A percentile compares a stretch with the other conserved stretches of the same genome.
phyloP scores from a whole-genome alignment of 2,329 filamentous ascomycete species.

The Annulohypoxylon truncatum region DNA sequence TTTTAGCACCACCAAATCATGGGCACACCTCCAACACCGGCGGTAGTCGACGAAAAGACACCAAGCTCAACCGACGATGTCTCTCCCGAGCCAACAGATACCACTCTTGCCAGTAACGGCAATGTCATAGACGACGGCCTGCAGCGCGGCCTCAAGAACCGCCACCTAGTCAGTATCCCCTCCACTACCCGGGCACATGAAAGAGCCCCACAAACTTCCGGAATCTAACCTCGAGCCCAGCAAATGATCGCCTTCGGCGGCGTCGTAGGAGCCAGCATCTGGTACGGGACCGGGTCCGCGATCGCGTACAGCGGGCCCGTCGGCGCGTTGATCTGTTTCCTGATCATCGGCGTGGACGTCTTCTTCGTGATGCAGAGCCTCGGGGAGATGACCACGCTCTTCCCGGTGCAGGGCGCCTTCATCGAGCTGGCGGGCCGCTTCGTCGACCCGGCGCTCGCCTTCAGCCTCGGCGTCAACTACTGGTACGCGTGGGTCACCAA shows the following conservation, averaged over 20 bases:
- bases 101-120: constrained; percentile 40
- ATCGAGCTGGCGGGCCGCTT: constrained; percentile 63
- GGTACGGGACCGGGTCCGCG: constrained; percentile 48
- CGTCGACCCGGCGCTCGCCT: constrained; percentile 60
- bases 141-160: constrained; percentile 47
- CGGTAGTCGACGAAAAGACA: constrained; percentile 22
- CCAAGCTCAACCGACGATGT: constrained; percentile 21
- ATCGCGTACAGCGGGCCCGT: constrained; percentile 49
- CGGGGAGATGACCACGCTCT: constrained; percentile 67
- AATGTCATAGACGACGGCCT: constrained; percentile 47
- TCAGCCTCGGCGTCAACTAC: constrained; percentile 63
- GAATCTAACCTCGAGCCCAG: constrained; percentile 19
- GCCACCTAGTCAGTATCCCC: constrained; percentile 42
- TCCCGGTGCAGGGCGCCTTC: constrained; percentile 64
- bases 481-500: constrained; percentile 61
- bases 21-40: constrained; percentile 3
- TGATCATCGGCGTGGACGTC: constrained; percentile 49
- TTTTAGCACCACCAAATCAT: neutral
- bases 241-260: constrained; percentile 49
- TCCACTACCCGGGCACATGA: neutral
- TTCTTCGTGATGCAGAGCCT: constrained; percentile 62
- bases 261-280: constrained; percentile 47
- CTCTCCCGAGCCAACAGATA: constrained; percentile 8
- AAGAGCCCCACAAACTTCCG: too few species aligned
- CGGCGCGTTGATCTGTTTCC: constrained; percentile 50